phyloP scores from a whole-genome alignment of 1,139 yeast species.

The Sugiyamaella neomexicana region DNA sequence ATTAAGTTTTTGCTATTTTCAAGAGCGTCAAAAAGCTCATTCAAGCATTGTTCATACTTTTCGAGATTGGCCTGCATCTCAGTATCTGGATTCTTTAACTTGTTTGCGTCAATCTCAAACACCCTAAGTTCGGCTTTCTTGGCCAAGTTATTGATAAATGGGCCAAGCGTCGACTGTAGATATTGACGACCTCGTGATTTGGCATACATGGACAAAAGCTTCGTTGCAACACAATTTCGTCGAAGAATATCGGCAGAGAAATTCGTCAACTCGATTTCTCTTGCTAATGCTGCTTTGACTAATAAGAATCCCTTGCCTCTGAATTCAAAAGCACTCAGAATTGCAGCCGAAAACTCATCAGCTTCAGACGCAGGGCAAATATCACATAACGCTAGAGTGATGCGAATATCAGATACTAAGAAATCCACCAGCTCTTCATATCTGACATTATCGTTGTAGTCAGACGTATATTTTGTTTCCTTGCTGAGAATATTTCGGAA shows the following conservation, averaged over 20 bases:
- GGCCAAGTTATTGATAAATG: conserved; percentile 55
- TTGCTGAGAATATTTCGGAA: conserved; percentile 65
- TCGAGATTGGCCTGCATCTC: conserved; percentile 48
- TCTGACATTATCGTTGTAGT: conserved; percentile 38
- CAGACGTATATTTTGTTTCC: conserved; percentile 39
- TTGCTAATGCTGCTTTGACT: conserved; percentile 56
- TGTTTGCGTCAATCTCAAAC: conserved; percentile 52
- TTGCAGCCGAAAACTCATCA: conserved; percentile 70
- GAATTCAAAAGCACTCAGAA: conserved; percentile 62
- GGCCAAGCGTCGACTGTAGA: conserved; percentile 53
- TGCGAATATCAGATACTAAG: conserved; percentile 22
- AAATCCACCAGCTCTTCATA: conserved; percentile 38
- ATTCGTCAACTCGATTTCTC: conserved; percentile 61
- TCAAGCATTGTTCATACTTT: conserved; percentile 57
- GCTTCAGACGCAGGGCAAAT: conserved; percentile 65
- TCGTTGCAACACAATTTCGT: conserved; percentile 79
- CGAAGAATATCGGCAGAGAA: conserved; percentile 73
- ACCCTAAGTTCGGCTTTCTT: conserved; percentile 57
- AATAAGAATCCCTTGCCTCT: conserved; percentile 55
- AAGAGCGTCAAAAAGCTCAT: conserved; percentile 56
- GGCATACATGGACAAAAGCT: conserved; percentile 70
- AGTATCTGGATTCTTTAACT: conserved; percentile 42
- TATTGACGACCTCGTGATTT: conserved; percentile 64
- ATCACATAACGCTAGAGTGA: conserved; percentile 34
- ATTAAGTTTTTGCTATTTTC: conserved; percentile 51